Conservation (phyloP, 2,329 filamentous ascomycete genomes). For the Colletotrichum graminicola region DNA sequence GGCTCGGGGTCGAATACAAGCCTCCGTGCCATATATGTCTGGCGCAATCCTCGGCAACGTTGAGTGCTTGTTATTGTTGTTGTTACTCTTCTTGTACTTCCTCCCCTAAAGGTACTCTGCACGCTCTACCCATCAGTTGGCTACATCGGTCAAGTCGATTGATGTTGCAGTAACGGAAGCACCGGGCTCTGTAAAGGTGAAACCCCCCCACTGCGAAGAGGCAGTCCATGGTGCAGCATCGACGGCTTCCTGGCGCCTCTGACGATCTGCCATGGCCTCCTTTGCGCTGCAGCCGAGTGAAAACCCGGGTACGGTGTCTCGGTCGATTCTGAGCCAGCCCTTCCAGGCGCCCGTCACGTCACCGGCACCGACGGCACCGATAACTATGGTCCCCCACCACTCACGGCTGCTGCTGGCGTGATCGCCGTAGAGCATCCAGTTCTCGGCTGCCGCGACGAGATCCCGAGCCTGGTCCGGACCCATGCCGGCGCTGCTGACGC, state of each 20-base stretch:
- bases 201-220: slow-evolving; percentile 63
- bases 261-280: slow-evolving; percentile 59
- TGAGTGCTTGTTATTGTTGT: not conserved
- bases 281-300: slow-evolving; percentile 54
- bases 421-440: slow-evolving; percentile 64
- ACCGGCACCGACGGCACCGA: slow-evolving; percentile 55
- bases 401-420: slow-evolving; percentile 59
- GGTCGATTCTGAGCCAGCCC: slow-evolving; percentile 67
- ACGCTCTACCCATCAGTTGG: slow-evolving; percentile 6
- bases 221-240: slow-evolving; percentile 61
- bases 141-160: not conserved
- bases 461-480: slow-evolving; percentile 48
- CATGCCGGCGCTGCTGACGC: slow-evolving; percentile 28
- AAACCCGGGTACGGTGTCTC: slow-evolving; percentile 57
- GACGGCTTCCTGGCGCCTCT: slow-evolving; percentile 54
- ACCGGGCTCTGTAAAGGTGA: slow-evolving; percentile 46
- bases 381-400: slow-evolving; percentile 70
- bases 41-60: not conserved
- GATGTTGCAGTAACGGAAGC: not conserved
- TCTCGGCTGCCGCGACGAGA: slow-evolving; percentile 56
- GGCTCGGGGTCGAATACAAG: not conserved
- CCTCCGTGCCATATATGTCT: not conserved
- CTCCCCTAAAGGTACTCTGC: not conserved
- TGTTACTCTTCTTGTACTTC: not conserved
- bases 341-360: slow-evolving; percentile 56